phyloP scores from a whole-genome alignment of 2,329 filamentous ascomycete species.

The Fusarium sp. region DNA sequence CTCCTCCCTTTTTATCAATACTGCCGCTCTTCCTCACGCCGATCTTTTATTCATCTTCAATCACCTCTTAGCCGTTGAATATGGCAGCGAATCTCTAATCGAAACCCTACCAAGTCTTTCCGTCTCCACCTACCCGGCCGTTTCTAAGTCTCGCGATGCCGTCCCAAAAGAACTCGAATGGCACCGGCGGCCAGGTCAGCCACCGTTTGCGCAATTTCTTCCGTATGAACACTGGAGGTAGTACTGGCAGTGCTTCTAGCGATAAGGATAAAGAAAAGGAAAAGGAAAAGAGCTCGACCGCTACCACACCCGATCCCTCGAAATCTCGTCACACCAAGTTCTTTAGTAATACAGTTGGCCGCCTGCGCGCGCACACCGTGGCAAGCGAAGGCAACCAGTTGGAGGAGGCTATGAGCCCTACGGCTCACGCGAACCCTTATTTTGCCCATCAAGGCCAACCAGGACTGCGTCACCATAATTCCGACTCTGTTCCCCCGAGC shows the following conservation, averaged over 20 bases:
- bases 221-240: conserved; percentile 66
- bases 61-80: conserved; percentile 44
- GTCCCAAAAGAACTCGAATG: conserved; percentile 63
- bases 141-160: conserved; percentile 55
- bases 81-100: conserved; percentile 55
- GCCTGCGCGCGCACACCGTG: conserved; percentile 89
- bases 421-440: conserved; percentile 94
- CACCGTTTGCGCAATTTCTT: conserved; percentile 78
- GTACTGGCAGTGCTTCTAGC: conserved; percentile 52
- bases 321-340: conserved; percentile 89
- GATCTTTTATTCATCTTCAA: conserved; percentile 29
- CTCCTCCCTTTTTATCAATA: conserved; percentile 29
- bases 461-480: conserved; percentile 92
- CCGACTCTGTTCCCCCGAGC: conserved; percentile 90
- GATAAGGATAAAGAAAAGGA: conserved; percentile 56
- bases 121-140: conserved; percentile 22
- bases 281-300: conserved; percentile 23
- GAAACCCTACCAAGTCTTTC: conserved; percentile 35
- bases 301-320: conserved; percentile 38
- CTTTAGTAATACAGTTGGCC: conserved; percentile 84
- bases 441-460: conserved; percentile 97
- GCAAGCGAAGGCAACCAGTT: conserved; percentile 92
- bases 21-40: conserved; percentile 3
- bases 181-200: conserved; percentile 68
- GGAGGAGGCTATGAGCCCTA: conserved; percentile 90